Conservation (phyloP, 257 asterid species). For the Nicotiana otophora region DNA sequence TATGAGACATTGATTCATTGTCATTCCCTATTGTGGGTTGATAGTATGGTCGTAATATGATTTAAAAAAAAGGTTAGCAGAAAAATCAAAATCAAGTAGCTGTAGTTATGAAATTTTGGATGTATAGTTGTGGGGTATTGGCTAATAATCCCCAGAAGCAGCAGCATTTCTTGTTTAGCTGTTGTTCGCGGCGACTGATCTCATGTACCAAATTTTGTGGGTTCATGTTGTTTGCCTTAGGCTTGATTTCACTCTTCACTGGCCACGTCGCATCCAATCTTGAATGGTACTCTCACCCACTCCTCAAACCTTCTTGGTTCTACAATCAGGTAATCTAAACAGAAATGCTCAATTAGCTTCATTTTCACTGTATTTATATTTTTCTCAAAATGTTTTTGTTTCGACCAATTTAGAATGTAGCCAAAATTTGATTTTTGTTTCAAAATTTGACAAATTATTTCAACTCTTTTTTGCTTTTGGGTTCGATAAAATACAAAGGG, state of each 20-base stretch:
- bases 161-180: background rate
- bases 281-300: conserved; percentile 82
- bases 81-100: background rate
- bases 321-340: conserved; percentile 38
- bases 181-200: conserved; percentile 43
- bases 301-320: conserved; percentile 25
- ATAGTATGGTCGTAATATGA: background rate
- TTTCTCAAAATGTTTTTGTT: too few species aligned
- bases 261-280: conserved; percentile 95
- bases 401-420: too few species aligned
- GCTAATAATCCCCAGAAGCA: conserved; percentile 21
- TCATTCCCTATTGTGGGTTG: background rate
- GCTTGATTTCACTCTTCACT: conserved; percentile 84
- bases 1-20: background rate
- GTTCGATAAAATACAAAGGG: background rate
- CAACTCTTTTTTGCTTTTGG: background rate
- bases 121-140: conserved; percentile 32
- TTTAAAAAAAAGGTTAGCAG: background rate
- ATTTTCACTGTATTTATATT: background rate
- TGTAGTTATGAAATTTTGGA: conserved; percentile 50
- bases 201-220: conserved; percentile 88
- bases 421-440: background rate
- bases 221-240: conserved; percentile 64
- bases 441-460: too few species aligned
- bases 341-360: background rate